Base-by-base conservation (phyloP, 2,329 filamentous ascomycete species). In the Aspergillus cejpii region DNA sequence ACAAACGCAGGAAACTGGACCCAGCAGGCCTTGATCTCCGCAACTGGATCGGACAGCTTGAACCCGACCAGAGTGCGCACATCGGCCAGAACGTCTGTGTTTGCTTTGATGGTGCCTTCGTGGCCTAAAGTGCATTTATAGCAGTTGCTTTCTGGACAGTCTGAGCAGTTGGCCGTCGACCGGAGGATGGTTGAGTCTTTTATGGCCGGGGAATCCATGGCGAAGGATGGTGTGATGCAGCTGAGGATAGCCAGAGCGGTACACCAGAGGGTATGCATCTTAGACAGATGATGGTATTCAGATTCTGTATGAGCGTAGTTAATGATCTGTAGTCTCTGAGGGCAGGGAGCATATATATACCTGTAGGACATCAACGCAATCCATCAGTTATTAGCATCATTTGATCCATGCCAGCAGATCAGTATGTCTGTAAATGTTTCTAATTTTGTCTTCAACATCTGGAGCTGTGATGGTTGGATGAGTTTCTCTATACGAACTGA, bases 1-100 rank as follows among this genome's bases (percentile, higher is more conserved):
- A 41, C 42, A n/a, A 52, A 50, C 8, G 47, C 47, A 2, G 50
- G 47, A n/a, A 52, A 50, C 11, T 52, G 50, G 5, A 52, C 42
- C 5, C 39, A 48, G n/a, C 50, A 52, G 20, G 36, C 19, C 6
- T 24, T 45, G 28, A 46, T 14, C 6, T 40, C 14, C 36, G 37
- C 31, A 2, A 43, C 20, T 5, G 37, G 20, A 4, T n/a, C 41
- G 2, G 47, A 47, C 17, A 50, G 40, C 29, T 41, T 12, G 29
- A 50, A 52, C 2, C 44, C 47, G 14, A 52, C 36, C 5, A 52
- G 43, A 21, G 39, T 41, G 11, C 45, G 50, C 15, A 43, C 36
- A 17, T 34, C 48, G 26, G 44, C 42, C 7, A 39, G 42, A 7
- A 41, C 48, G 6, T 42, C 42, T 2, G 45, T 48, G 37, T 38